Percentiles rank a stretch among this genome's conserved stretches.
These are phyloP conservation scores for Taiozyma sp. DNA, from an alignment of 1,139 yeast species.

Conservation along the genomic window DNA sequence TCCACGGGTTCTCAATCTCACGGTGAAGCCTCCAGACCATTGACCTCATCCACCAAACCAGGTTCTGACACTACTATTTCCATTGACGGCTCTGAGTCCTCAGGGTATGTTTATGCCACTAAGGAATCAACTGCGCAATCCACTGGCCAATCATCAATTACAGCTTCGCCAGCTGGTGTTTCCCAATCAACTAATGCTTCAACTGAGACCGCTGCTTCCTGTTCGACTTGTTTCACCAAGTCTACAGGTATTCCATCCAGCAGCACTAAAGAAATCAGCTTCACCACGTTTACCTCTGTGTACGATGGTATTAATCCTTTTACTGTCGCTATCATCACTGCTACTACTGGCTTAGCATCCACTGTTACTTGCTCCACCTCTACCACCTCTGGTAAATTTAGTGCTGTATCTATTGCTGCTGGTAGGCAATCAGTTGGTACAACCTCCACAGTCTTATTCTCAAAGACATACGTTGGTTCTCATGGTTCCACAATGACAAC, in stretches of 20 bases:
- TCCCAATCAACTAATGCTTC: not conserved
- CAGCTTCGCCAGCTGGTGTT: no score
- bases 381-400: no score
- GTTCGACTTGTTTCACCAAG: not conserved
- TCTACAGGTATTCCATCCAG: not conserved
- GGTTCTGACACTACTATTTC: not conserved
- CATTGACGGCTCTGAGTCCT: not conserved
- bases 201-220: not conserved
- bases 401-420: not conserved
- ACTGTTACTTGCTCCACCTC: slow-evolving; percentile 2
- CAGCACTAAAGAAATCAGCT: not conserved
- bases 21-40: not conserved
- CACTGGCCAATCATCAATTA: not conserved
- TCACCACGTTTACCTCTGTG: not conserved
- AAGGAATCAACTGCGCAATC: not conserved
- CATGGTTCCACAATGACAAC: not conserved
- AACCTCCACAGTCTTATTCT: not conserved
- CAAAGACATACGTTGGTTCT: not conserved
- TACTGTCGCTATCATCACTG: not conserved
- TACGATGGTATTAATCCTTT: not conserved
- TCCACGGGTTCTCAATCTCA: not conserved
- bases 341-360: not conserved
- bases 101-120: not conserved
- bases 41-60: not conserved
- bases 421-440: not conserved